Percentiles rank a stretch among this genome's conserved stretches.
Conservation (phyloP, 495 filamentous ascomycete species). For the Podospora comata region DNA sequence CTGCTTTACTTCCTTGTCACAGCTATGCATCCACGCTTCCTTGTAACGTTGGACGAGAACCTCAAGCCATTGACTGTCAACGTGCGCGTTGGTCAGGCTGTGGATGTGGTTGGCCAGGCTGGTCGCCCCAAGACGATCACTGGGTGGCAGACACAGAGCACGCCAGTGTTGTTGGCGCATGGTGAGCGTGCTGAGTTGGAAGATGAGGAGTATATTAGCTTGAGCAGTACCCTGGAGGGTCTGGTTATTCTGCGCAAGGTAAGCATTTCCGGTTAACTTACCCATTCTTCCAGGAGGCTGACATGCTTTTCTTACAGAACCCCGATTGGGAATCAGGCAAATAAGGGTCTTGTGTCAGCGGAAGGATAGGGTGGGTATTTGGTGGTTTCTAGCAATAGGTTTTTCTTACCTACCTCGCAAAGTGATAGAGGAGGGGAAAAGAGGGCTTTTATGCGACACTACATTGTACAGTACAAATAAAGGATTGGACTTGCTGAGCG, state of each 20-base stretch:
- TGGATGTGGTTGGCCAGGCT: conserved; percentile 96
- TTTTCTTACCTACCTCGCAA: neutral
- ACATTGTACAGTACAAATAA: conserved; percentile 7
- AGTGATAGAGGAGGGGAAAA: conserved; percentile 1
- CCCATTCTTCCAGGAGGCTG: conserved; percentile 17
- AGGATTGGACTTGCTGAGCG: neutral
- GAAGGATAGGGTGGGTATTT: neutral
- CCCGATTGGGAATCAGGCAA: conserved; percentile 48
- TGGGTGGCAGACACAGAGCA: conserved; percentile 99
- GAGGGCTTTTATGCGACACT: neutral
- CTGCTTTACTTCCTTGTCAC: conserved; percentile 96
- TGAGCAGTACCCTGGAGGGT: conserved; percentile 88
- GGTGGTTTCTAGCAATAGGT: conserved; percentile 3
- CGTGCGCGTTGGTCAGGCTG: conserved; percentile 94
- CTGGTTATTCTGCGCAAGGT: conserved; percentile 97
- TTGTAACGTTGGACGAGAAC: conserved; percentile 92
- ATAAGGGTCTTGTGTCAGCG: conserved; percentile 23
- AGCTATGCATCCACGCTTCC: conserved; percentile 95
- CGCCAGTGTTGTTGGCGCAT: conserved; percentile 85
- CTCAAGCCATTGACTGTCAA: conserved; percentile 92
- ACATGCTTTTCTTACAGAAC: conserved; percentile 35
- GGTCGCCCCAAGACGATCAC: conserved; percentile 98
- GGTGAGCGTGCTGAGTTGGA: conserved; percentile 96
- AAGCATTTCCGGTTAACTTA: conserved; percentile 21
- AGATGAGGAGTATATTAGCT: conserved; percentile 91